Conservation (phyloP, 1,139 yeast species). For the Protomyces arabidopsidicola region DNA sequence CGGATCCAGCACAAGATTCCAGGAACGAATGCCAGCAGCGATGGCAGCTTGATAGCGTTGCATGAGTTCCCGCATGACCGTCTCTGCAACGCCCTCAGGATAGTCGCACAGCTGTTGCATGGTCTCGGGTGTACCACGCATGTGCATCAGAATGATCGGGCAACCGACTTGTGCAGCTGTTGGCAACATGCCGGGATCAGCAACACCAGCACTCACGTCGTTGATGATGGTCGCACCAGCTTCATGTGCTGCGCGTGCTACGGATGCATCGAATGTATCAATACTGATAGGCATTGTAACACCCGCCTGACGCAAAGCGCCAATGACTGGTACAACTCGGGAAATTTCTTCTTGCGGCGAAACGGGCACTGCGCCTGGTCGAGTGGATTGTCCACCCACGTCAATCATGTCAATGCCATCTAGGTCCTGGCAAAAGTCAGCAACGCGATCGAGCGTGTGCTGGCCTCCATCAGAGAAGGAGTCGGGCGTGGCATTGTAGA, state of each 20-base stretch:
- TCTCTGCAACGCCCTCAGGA: slow-evolving; percentile 37
- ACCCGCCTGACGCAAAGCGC: slow-evolving; percentile 54
- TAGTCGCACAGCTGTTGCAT: slow-evolving; percentile 49
- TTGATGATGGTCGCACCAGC: slow-evolving; percentile 90
- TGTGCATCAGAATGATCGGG: slow-evolving; percentile 78
- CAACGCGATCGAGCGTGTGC: slow-evolving; percentile 40
- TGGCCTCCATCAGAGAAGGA: slow-evolving; percentile 89
- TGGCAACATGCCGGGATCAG: slow-evolving; percentile 60
- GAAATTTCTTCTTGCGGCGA: slow-evolving; percentile 49
- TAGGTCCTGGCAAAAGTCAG: slow-evolving; percentile 44
- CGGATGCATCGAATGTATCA: slow-evolving; percentile 75
- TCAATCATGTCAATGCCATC: slow-evolving; percentile 70
- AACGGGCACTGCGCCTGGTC: slow-evolving; percentile 70
- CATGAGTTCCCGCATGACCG: slow-evolving; percentile 63
- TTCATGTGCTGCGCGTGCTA: slow-evolving; percentile 62
- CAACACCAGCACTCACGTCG: slow-evolving; percentile 79
- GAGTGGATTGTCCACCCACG: slow-evolving; percentile 88
- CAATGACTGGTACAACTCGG: slow-evolving; percentile 67
- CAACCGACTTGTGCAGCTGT: slow-evolving; percentile 61
- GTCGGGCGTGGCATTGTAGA: slow-evolving; percentile 86
- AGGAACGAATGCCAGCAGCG: slow-evolving; percentile 62
- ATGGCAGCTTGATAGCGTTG: slow-evolving; percentile 55
- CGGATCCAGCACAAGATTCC: slow-evolving; percentile 92
- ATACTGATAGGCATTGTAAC: slow-evolving; percentile 58
- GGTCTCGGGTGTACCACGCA: slow-evolving; percentile 73